Conservation (phyloP, 768 basidiomycete genomes). For the Gymnopilus junonius region DNA sequence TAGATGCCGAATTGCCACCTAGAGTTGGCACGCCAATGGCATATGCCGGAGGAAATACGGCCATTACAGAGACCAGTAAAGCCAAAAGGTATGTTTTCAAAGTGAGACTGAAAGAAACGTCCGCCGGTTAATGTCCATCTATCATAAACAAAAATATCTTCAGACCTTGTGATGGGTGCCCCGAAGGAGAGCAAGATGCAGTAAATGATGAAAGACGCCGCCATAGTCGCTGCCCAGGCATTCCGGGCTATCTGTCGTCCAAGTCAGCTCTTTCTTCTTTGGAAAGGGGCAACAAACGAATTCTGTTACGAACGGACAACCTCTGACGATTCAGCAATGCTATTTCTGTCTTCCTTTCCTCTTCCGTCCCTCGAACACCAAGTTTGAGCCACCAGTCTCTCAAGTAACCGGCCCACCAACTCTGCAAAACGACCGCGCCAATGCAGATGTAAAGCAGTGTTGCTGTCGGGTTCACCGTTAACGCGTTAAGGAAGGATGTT, state of each 20-base stretch:
- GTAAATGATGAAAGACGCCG: slow-evolving; percentile 51
- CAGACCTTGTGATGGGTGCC: slow-evolving; percentile 66
- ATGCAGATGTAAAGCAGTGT: slow-evolving; percentile 62
- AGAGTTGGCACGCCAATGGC: slow-evolving; percentile 66
- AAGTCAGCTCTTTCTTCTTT: slow-evolving; percentile 5
- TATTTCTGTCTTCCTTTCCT: slow-evolving; percentile 47
- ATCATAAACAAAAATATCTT: slow-evolving; percentile 18
- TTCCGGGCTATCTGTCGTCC: slow-evolving; percentile 49
- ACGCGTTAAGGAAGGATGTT: slow-evolving; percentile 65
- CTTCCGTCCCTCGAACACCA: slow-evolving; percentile 41
- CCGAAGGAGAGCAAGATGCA: slow-evolving; percentile 68
- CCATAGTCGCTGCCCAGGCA: slow-evolving; percentile 58
- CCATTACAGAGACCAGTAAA: slow-evolving; percentile 68
- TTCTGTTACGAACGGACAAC: slow-evolving; percentile 38
- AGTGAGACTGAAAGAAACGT: slow-evolving; percentile 22
- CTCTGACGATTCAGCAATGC: slow-evolving; percentile 40
- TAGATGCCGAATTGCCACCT: slow-evolving; percentile 42
- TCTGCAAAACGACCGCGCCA: slow-evolving; percentile 59
- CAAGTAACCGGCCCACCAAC: slow-evolving; percentile 77
- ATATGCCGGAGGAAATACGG: slow-evolving; percentile 70
- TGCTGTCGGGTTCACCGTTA: slow-evolving; percentile 62
- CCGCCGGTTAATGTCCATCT: slow-evolving; percentile 16
- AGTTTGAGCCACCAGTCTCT: slow-evolving; percentile 59
- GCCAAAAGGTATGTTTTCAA: slow-evolving; percentile 71
- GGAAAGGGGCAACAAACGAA: not conserved